phyloP scores from a whole-genome alignment of 176 grass and related monocot species.

The Oryza longistaminata region DNA sequence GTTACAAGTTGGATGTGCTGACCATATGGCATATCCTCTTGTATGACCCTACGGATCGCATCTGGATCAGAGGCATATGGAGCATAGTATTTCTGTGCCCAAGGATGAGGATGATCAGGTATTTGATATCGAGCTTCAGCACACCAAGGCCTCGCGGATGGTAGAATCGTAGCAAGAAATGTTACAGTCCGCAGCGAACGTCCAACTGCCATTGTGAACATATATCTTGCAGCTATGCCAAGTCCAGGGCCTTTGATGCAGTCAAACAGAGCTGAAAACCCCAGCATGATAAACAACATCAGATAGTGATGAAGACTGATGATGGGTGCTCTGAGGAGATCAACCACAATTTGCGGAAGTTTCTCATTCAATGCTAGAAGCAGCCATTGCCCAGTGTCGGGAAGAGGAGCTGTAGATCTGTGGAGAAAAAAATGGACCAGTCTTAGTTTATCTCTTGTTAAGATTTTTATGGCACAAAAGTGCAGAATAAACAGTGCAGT shows the following conservation, averaged over 20 bases:
- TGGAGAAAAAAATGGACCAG: constrained; percentile 1
- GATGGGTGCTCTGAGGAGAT: constrained; percentile 72
- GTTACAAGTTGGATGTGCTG: constrained; percentile 31
- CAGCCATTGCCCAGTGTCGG: constrained; percentile 92
- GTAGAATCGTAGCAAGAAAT: constrained; percentile 86
- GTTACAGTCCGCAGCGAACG: constrained; percentile 73
- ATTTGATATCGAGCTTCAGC: constrained; percentile 64
- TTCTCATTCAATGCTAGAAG: constrained; percentile 80
- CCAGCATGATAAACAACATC: constrained; percentile 93
- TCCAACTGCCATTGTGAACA: constrained; percentile 89
- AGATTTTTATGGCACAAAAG: not conserved
- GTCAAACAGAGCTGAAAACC: constrained; percentile 73
- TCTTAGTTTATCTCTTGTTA: constrained; percentile 9
- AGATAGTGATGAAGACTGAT: constrained; percentile 87
- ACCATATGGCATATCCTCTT: constrained; percentile 75
- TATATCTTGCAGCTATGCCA: constrained; percentile 75
- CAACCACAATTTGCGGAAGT: constrained; percentile 59
- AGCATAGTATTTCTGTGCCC: constrained; percentile 83
- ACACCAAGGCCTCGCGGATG: constrained; percentile 84
- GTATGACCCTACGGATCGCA: constrained; percentile 70
- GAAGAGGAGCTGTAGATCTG: constrained; percentile 76
- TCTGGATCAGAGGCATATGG: constrained; percentile 79
- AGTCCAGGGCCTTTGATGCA: constrained; percentile 91
- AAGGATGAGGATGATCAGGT: constrained; percentile 80
- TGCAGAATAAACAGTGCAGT: not conserved